Evolutionary conservation across 257 asterid species (phyloP).

Genomic region (Mitragyna speciosa): DNA sequence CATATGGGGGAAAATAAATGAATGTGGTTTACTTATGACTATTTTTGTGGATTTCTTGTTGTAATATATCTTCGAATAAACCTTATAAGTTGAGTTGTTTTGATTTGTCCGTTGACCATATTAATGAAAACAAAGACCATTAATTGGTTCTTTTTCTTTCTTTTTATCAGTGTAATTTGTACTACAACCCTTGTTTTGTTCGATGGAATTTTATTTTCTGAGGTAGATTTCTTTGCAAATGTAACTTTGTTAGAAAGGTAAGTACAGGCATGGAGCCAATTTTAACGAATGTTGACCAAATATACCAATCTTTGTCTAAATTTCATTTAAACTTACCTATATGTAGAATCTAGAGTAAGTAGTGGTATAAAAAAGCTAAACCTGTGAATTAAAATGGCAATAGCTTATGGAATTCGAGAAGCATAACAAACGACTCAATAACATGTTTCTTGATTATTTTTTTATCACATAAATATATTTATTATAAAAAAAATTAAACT

Average conservation of each 20-base stretch:
- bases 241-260: too few relatives aligned
- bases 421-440: not conserved
- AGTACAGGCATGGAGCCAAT: too few relatives aligned
- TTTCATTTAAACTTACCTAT: too few relatives aligned
- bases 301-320: too few relatives aligned
- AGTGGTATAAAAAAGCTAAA: not conserved
- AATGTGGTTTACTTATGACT: not conserved
- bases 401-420: not conserved
- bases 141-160: not conserved
- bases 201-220: too few relatives aligned
- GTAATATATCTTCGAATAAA: not conserved
- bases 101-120: not conserved
- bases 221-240: too few relatives aligned
- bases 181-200: too few relatives aligned
- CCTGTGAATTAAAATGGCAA: not conserved
- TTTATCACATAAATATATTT: too few relatives aligned
- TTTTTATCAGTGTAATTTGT: too few relatives aligned
- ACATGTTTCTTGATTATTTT: not conserved
- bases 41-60: not conserved
- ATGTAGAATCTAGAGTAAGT: too few relatives aligned
- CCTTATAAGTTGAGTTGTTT: not conserved
- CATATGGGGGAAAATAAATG: not conserved
- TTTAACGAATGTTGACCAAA: too few relatives aligned
- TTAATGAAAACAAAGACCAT: not conserved
- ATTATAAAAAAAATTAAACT: too few relatives aligned